Evolutionary conservation across 78 protist species (phyloP), one percentile per base, ranked within the genome.

Genomic region (Dictyostelium discoideum): DNA sequence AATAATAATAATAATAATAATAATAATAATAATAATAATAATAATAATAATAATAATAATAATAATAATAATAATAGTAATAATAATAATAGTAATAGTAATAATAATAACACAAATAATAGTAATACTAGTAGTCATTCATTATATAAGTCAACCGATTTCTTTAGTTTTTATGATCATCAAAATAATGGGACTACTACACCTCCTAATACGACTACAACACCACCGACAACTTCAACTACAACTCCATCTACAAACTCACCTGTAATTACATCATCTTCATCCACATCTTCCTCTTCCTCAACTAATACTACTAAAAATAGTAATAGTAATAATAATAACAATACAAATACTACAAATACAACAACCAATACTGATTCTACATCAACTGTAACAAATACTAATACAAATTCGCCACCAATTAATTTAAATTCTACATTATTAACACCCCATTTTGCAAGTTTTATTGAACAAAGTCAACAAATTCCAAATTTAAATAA

Each of bases 401-500:
- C 1, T 5, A 85, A 42, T 26, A 37, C 63, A 37, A 40, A 24
- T 29, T 50, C 50, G 44, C 16, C 20, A 26, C 37, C 85, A 50
- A 50, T 39, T 10, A 42, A 24, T 69, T 60, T 14, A 77, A 85
- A 29, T 74, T 32, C 86, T 8, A 40, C 87, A 5, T 10, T 26
- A 69, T 26, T 69, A 82, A 54, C 86, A 82, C 65, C 86, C 26
- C 18, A 10, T 69, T 69, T 69, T 29, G 42, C 78, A n/a, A 69
- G 39, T 26, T 69, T 69, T 69, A 29, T 24, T n/a, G 78, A 69
- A 2, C 78, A 77, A 24, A 40, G 26, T 37, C 54, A 24, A 8
- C 78, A 37, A 24, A 77, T 77, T 37, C 83, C 83, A 39, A 77
- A 77, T 40, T 40, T 77, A 77, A 77, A 40, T 39, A 77, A 32